Evolutionary conservation across 2,329 filamentous ascomycete species (phyloP), one percentile per base, ranked within the genome.

Genomic region (Ceratocystis variospora): DNA sequence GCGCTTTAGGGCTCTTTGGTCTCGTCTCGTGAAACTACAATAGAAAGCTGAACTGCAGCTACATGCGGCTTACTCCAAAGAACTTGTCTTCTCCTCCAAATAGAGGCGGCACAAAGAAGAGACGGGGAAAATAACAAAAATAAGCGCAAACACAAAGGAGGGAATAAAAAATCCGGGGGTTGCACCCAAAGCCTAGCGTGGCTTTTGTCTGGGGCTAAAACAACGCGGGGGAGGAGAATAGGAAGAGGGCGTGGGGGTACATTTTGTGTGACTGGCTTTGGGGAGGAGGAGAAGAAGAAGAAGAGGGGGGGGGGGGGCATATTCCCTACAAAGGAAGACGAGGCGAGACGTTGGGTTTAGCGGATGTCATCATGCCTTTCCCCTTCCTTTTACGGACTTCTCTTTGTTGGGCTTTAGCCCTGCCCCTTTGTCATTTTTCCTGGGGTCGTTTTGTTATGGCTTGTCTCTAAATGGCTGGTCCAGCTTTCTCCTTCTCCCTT

Each of bases 201-300:
- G 45, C 45, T 48, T 48, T 48, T 17, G 17, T 48, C 45, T 19
- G 19, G 19, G 75, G 75, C 71, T 76, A 79, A 37, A 37, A 73
- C 76, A 78, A 57, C 75, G 74, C 55, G 75, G 71, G 19, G 78
- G 75, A 17, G 78, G 79, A 28, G 76, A 75, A 46, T 76, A 75
- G 33, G 33, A 37, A 37, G 70, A 79, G 76, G 69, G 76, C 79
- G 72, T 80, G 78, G 45, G 78, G 78, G 69, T 78, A 72, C 78
- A 79, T 79, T 31, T 12, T 12, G 19, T 15, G 19, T 61, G 22
- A 12, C 22, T 31, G 28, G 48, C 46, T 7, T 50, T 50, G 17
- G 17, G 45, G n/a, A 22, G 22, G 5, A 6, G 45, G 4, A 19
- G n/a, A 19, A n/a, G 15, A 2, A 19, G 45, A 19, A 48, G 45